Conservation (phyloP, 805 yeast species). For the Metschnikowia lachancei region DNA sequence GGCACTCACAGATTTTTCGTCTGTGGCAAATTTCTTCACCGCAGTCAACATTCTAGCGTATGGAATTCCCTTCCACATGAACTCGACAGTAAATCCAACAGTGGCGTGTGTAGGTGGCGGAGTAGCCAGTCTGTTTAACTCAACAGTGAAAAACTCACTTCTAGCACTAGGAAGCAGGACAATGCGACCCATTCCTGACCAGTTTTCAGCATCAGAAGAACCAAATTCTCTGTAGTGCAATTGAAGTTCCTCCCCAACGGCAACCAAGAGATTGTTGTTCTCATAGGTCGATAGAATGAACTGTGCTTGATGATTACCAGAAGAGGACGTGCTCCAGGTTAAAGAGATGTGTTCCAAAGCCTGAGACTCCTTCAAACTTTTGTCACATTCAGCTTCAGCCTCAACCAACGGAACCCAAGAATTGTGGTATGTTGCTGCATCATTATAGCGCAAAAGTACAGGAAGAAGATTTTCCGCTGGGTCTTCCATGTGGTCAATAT, state of each 20-base stretch:
- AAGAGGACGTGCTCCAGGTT: constrained; percentile 68
- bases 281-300: constrained; percentile 70
- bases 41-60: constrained; percentile 84
- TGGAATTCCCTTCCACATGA: constrained; percentile 85
- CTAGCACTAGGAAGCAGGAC: constrained; percentile 65
- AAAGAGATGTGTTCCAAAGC: constrained; percentile 71
- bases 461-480: constrained; percentile 54
- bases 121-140: constrained; percentile 43
- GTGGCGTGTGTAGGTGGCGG: constrained; percentile 59
- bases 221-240: constrained; percentile 56
- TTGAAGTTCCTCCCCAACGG: constrained; percentile 81
- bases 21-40: constrained; percentile 65
- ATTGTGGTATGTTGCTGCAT: constrained; percentile 82
- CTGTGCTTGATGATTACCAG: constrained; percentile 63
- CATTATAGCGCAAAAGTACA: constrained; percentile 70
- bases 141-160: constrained; percentile 64
- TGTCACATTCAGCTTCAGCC: constrained; percentile 79
- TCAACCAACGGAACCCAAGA: constrained; percentile 81
- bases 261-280: constrained; percentile 59
- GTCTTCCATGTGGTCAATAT: constrained; percentile 49
- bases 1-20: constrained; percentile 66
- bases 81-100: constrained; percentile 75
- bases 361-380: constrained; percentile 69
- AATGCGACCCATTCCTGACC: constrained; percentile 75
- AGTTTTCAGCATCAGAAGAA: constrained; percentile 47